Conservation (phyloP, 2,329 filamentous ascomycete species). For the Colletotrichum falcatum region DNA sequence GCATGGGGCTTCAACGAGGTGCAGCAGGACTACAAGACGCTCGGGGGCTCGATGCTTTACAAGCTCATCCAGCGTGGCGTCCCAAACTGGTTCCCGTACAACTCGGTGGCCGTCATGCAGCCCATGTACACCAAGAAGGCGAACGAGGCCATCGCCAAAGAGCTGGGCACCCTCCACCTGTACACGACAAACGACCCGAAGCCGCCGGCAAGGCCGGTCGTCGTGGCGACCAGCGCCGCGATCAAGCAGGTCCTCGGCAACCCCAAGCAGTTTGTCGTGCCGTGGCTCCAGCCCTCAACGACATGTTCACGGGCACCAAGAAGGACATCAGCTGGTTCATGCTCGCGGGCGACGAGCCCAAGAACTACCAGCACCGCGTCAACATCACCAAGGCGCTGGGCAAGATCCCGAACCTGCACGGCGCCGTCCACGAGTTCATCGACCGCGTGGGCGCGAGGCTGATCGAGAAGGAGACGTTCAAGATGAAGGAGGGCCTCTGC, state of each 20-base stretch:
- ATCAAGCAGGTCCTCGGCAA: constrained; percentile 51
- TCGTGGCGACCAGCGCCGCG: constrained; percentile 44
- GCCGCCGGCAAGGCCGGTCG: constrained; percentile 48
- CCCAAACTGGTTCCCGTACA: constrained; percentile 52
- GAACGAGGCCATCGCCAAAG: constrained; percentile 54
- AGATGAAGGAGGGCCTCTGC: constrained; percentile 50
- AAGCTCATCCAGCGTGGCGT: constrained; percentile 60
- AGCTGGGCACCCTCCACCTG: constrained; percentile 52
- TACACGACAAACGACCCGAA: constrained; percentile 51
- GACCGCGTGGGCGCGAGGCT: constrained; percentile 52
- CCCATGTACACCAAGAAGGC: constrained; percentile 59
- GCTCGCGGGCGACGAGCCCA: constrained; percentile 50
- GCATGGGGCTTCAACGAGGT: constrained; percentile 59
- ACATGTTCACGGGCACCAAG: constrained; percentile 50
- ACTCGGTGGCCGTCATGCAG: constrained; percentile 59
- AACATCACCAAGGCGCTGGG: constrained; percentile 49
- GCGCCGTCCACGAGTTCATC: constrained; percentile 50
- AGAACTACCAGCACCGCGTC: constrained; percentile 47
- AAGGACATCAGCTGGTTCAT: constrained; percentile 55
- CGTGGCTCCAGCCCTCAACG: constrained; percentile 48
- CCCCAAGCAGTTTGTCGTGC: constrained; percentile 49
- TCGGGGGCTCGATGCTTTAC: constrained; percentile 58
- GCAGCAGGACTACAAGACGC: constrained; percentile 51
- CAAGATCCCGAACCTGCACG: constrained; percentile 50
- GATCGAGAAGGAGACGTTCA: constrained; percentile 55